Conservation (phyloP, 306 rosid species). For the Oemleria cerasiformis region DNA sequence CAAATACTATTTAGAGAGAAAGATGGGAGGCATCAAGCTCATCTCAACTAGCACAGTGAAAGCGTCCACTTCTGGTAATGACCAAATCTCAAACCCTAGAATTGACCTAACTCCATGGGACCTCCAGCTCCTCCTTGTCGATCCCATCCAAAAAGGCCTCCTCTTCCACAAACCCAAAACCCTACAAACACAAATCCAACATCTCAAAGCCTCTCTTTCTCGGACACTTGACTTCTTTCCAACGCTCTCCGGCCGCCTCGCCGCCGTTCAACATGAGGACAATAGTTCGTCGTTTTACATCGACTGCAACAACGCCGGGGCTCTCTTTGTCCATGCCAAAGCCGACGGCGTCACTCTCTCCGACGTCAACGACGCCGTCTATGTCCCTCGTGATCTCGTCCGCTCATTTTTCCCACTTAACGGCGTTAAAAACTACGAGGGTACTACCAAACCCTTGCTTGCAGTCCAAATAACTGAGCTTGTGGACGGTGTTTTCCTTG, state of each 20-base stretch:
- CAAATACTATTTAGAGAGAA: not conserved
- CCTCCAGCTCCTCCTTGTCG: constrained; percentile 16
- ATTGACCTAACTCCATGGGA: constrained; percentile 44
- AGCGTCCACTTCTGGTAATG: not conserved
- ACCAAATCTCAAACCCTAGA: not conserved
- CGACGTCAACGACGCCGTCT: constrained; percentile 24
- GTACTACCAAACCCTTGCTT: not conserved
- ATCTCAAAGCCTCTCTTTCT: constrained; percentile 23
- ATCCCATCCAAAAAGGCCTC: constrained; percentile 38
- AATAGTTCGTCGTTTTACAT: constrained; percentile 15
- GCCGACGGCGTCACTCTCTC: not conserved
- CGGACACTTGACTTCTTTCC: constrained; percentile 7
- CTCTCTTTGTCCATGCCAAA: constrained; percentile 8
- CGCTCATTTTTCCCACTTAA: constrained; percentile 18
- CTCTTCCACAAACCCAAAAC: constrained; percentile 21
- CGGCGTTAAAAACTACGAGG: not conserved
- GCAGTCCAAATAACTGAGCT: constrained; percentile 34
- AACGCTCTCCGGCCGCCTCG: constrained; percentile 11
- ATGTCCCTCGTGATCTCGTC: constrained; percentile 24
- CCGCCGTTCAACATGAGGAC: not conserved
- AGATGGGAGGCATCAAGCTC: not conserved
- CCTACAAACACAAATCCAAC: constrained; percentile 7
- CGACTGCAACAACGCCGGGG: constrained; percentile 28
- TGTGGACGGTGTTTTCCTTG: constrained; percentile 8
- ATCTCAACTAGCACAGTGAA: not conserved